Percentiles rank a stretch among this genome's conserved stretches.
Conservation (phyloP, 306 rosid genomes). For the Sophora flavescens region DNA sequence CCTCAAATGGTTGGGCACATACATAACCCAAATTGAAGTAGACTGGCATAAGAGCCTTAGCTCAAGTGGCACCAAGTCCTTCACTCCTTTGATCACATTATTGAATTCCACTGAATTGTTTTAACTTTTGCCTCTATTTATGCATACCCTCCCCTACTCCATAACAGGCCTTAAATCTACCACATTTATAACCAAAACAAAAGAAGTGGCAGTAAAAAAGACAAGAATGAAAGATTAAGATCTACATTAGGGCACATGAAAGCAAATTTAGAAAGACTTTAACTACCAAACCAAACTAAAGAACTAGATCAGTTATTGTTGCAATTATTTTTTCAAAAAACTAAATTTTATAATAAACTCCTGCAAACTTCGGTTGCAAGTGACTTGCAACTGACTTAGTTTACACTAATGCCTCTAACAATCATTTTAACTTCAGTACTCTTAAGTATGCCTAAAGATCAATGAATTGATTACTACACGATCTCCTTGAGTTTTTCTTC, state of each 20-base stretch:
- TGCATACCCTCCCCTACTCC: too few species aligned
- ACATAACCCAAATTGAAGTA: background rate
- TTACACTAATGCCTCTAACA: background rate
- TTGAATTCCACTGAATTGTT: too few species aligned
- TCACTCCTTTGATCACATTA: too few species aligned
- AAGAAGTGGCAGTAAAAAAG: background rate
- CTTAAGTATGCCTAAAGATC: background rate
- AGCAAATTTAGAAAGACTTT: background rate
- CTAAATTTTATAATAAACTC: background rate
- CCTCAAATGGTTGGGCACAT: background rate
- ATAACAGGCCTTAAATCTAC: too few species aligned
- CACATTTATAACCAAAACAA: background rate
- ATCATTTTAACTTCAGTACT: background rate
- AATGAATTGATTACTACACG: background rate
- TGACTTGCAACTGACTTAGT: background rate
- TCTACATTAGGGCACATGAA: background rate
- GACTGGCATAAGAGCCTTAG: background rate
- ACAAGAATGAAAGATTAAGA: background rate
- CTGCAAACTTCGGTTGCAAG: background rate
- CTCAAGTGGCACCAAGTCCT: too few species aligned
- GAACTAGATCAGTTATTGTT: background rate
- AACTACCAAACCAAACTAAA: background rate
- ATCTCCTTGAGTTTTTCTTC: background rate
- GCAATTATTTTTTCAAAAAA: background rate
- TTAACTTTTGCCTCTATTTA: too few species aligned